phyloP scores from a whole-genome alignment of 345 rosid genomes.

The Hypericum perforatum region DNA sequence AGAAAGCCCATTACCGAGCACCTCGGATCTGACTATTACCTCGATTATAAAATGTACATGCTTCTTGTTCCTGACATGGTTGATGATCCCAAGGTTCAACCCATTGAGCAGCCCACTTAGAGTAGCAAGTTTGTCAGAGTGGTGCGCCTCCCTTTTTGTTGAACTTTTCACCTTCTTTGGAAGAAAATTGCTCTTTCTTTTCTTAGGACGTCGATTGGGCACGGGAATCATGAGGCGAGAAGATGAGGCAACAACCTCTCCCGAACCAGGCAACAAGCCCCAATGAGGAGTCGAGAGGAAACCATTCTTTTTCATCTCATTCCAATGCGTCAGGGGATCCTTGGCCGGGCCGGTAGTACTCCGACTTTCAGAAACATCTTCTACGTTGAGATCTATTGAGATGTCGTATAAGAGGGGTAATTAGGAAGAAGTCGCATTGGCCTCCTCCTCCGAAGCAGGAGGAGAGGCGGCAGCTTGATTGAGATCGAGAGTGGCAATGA shows the following conservation, averaged over 20 bases:
- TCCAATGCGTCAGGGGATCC: conserved; percentile 14
- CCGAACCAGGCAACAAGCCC: too few relatives aligned
- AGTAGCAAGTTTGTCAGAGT: neutral
- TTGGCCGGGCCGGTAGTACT: conserved; percentile 6
- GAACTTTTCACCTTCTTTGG: neutral
- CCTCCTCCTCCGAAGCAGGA: too few relatives aligned
- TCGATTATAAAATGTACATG: conserved; percentile 4
- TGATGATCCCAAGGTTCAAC: conserved; percentile 13
- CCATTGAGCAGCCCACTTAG: conserved; percentile 11
- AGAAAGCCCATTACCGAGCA: too few relatives aligned
- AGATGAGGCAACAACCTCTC: neutral
- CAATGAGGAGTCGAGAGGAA: neutral
- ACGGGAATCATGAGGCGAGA: neutral
- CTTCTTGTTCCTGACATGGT: conserved; percentile 8
- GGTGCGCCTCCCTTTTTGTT: neutral
- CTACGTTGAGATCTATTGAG: too few relatives aligned
- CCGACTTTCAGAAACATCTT: conserved; percentile 3
- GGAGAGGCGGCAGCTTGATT: too few relatives aligned
- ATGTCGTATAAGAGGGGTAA: too few relatives aligned
- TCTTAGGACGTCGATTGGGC: conserved; percentile 1
- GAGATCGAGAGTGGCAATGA: too few relatives aligned
- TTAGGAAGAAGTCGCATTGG: too few relatives aligned
- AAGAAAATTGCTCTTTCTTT: neutral
- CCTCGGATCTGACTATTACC: neutral
- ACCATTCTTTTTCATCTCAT: conserved; percentile 15